Evolutionary conservation across 768 basidiomycete genomes (phyloP).

Genomic region (Leccinum imitatum): DNA sequence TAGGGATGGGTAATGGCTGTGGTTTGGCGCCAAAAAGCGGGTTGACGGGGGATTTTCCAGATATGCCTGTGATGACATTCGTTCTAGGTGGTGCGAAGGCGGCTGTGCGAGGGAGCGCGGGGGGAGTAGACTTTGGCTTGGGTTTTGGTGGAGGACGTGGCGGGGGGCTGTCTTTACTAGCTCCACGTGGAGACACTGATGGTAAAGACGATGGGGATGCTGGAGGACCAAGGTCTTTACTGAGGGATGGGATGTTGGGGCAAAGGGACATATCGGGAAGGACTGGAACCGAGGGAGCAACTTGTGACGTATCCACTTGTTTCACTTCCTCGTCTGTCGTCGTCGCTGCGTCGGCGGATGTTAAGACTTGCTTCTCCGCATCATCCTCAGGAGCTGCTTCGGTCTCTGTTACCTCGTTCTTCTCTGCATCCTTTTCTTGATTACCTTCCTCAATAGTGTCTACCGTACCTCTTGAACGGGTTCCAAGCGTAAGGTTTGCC

Average conservation of each 20-base stretch:
- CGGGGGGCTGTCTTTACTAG: constrained; percentile 18
- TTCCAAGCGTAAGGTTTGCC: constrained; percentile 19
- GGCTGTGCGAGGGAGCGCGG: constrained; percentile 4
- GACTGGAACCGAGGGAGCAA: constrained; percentile 5
- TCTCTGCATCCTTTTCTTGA: constrained; percentile 8
- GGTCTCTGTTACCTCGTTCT: not conserved
- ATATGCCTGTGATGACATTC: constrained; percentile 23
- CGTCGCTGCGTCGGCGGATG: not conserved
- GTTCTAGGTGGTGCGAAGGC: constrained; percentile 18
- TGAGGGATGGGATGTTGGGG: constrained; percentile 11
- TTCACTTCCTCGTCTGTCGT: not conserved
- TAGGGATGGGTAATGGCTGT: constrained; percentile 27
- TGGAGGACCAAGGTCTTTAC: constrained; percentile 12
- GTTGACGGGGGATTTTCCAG: constrained; percentile 25
- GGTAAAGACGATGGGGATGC: not conserved
- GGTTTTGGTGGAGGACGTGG: constrained; percentile 25
- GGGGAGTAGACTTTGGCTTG: constrained; percentile 18
- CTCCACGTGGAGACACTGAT: constrained; percentile 5
- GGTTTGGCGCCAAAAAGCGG: constrained; percentile 25
- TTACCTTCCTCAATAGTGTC: constrained; percentile 11
- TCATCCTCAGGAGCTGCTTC: not conserved
- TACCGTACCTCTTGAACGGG: constrained; percentile 7
- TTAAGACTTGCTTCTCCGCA: not conserved
- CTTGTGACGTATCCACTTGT: not conserved
- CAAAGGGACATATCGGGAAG: constrained; percentile 15